phyloP scores from a whole-genome alignment of 768 basidiomycete genomes.

The Phallus indusiatus region DNA sequence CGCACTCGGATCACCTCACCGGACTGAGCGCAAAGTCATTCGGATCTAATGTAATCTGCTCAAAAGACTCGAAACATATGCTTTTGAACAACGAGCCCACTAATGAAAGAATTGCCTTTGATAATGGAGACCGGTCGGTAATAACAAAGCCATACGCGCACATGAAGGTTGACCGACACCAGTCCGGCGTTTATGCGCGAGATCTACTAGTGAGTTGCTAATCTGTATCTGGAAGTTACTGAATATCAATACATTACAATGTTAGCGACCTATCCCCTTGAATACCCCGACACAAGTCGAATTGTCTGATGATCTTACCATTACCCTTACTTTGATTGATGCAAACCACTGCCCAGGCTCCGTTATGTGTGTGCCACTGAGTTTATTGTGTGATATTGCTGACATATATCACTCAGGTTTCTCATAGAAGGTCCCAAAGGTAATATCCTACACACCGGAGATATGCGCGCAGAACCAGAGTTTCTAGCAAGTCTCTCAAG shows the following conservation, averaged over 20 bases:
- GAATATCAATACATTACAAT: neutral
- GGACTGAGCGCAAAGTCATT: conserved; percentile 74
- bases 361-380: conserved; percentile 55
- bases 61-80: conserved; percentile 79
- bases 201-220: conserved; percentile 53
- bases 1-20: conserved; percentile 79
- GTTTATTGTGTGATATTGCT: neutral
- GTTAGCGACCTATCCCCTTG: conserved; percentile 47
- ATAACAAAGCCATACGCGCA: conserved; percentile 55
- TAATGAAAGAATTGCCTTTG: conserved; percentile 48
- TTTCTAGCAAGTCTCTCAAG: conserved; percentile 58
- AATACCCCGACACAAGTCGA: conserved; percentile 56
- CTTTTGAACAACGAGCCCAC: conserved; percentile 68
- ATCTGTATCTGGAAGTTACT: neutral
- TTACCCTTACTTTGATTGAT: conserved; percentile 73
- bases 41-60: conserved; percentile 64
- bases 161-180: conserved; percentile 47
- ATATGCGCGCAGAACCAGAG: conserved; percentile 81
- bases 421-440: conserved; percentile 63
- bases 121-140: conserved; percentile 40
- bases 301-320: conserved; percentile 43
- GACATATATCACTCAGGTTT: conserved; percentile 46
- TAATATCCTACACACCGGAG: conserved; percentile 85
- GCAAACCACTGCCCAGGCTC: conserved; percentile 96
- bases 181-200: conserved; percentile 46